Evolutionary conservation across 192 early-diverging fungal genomes (phyloP).

Genomic region (Backusella liffmaniae): DNA sequence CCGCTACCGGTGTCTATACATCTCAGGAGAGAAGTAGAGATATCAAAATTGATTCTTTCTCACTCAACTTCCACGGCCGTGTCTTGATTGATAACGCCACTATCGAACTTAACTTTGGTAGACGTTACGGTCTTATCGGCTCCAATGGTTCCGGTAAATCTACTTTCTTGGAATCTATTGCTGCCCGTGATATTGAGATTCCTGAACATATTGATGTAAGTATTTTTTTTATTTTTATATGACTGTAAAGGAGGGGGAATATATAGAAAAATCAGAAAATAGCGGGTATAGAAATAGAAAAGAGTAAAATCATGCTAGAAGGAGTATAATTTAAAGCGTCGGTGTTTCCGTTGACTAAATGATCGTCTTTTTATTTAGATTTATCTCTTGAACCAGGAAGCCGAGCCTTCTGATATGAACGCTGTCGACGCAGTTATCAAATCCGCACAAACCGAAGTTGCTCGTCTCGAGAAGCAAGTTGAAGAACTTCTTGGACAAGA

Average conservation of each 20-base stretch:
- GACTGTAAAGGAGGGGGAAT: background rate
- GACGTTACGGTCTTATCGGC: constrained; percentile 90
- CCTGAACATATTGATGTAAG: constrained; percentile 93
- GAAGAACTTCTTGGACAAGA: constrained; percentile 86
- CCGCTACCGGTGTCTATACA: constrained; percentile 88
- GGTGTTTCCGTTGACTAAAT: background rate
- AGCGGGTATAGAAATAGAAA: background rate
- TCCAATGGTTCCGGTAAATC: constrained; percentile 91
- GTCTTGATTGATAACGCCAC: constrained; percentile 90
- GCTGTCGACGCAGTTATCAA: constrained; percentile 91
- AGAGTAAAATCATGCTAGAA: background rate
- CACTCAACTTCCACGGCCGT: constrained; percentile 92
- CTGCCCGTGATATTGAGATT: constrained; percentile 90
- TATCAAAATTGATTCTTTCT: constrained; percentile 94
- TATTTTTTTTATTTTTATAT: background rate
- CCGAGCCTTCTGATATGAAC: constrained; percentile 89
- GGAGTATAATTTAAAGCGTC: background rate
- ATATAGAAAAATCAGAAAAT: background rate
- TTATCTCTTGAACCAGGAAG: constrained; percentile 94
- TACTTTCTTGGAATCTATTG: constrained; percentile 92
- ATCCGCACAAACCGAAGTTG: constrained; percentile 85
- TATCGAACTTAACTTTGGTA: constrained; percentile 98
- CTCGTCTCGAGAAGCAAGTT: constrained; percentile 87
- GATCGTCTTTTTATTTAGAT: constrained; percentile 45
- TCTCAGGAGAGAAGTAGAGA: constrained; percentile 88